Percentiles rank a stretch among this genome's conserved stretches.
Conservation (phyloP, 1,284 basidiomycete genomes). For the Fistulinella cinereoalba region DNA sequence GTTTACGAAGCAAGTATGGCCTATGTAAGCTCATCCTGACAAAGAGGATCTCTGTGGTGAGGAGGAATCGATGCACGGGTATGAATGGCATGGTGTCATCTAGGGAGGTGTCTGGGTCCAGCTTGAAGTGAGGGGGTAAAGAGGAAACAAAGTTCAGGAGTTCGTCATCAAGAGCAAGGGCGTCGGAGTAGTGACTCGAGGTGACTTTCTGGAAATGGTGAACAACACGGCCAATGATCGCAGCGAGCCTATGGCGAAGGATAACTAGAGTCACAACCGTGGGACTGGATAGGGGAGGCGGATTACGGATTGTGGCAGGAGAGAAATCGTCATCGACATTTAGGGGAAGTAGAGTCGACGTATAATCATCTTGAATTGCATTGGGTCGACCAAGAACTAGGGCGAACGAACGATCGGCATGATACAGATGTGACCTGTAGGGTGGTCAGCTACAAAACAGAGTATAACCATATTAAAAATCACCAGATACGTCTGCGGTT, state of each 20-base stretch:
- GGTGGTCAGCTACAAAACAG: conserved; percentile 9
- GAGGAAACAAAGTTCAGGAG: conserved; percentile 73
- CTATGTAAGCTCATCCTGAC: conserved; percentile 76
- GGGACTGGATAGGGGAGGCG: conserved; percentile 63
- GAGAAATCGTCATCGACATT: conserved; percentile 76
- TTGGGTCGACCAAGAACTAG: conserved; percentile 88
- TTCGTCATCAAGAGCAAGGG: conserved; percentile 82
- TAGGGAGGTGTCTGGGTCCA: conserved; percentile 77
- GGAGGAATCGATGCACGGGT: conserved; percentile 73
- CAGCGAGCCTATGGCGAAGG: conserved; percentile 78
- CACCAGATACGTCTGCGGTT: conserved; percentile 89
- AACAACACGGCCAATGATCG: conserved; percentile 88
- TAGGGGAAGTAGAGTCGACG: conserved; percentile 77
- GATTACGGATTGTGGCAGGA: conserved; percentile 40
- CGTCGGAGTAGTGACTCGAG: conserved; percentile 83
- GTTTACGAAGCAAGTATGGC: conserved; percentile 72
- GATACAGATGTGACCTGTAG: conserved; percentile 83
- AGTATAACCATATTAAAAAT: conserved; percentile 9
- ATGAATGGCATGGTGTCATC: conserved; percentile 65
- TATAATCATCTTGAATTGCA: conserved; percentile 84
- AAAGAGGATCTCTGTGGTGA: conserved; percentile 78
- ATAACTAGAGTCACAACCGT: conserved; percentile 89
- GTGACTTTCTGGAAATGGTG: conserved; percentile 94
- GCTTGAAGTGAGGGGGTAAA: conserved; percentile 74
- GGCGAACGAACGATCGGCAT: conserved; percentile 91